Conservation (phyloP, 257 asterid species). For the Lycium ferocissimum region DNA sequence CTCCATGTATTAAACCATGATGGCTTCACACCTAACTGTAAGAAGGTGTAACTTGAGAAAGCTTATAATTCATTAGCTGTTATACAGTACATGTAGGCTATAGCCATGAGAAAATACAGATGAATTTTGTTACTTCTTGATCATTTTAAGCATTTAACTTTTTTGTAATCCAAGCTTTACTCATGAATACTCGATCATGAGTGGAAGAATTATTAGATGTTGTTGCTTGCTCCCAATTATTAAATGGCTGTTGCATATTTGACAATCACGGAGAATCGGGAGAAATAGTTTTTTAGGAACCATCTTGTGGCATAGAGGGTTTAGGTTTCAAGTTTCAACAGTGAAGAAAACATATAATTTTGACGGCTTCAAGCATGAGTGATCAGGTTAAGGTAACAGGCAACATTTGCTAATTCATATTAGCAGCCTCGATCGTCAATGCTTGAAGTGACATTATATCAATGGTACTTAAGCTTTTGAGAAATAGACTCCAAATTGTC, state of each 20-base stretch:
- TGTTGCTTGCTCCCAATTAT: constrained; percentile 14
- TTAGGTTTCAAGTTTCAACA: not conserved
- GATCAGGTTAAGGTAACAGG: not conserved
- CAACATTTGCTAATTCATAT: not conserved
- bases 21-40: constrained; percentile 92
- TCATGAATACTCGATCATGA: constrained; percentile 10
- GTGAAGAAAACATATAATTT: not conserved
- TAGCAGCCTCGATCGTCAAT: not conserved
- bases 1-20: constrained; percentile 79
- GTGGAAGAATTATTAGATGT: not conserved
- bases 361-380: not conserved
- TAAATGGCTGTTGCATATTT: not conserved
- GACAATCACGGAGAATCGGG: not conserved
- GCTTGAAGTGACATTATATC: not conserved
- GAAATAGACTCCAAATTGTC: not conserved
- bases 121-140: not conserved
- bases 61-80: constrained; percentile 49
- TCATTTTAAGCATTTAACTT: not conserved
- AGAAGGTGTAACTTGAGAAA: constrained; percentile 15
- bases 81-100: not conserved
- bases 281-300: constrained; percentile 5
- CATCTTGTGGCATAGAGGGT: not conserved
- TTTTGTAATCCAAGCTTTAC: not conserved
- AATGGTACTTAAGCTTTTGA: not conserved
- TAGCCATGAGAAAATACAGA: not conserved